Base-by-base conservation (phyloP, 768 basidiomycete genomes). In the Mycena haematopus region DNA sequence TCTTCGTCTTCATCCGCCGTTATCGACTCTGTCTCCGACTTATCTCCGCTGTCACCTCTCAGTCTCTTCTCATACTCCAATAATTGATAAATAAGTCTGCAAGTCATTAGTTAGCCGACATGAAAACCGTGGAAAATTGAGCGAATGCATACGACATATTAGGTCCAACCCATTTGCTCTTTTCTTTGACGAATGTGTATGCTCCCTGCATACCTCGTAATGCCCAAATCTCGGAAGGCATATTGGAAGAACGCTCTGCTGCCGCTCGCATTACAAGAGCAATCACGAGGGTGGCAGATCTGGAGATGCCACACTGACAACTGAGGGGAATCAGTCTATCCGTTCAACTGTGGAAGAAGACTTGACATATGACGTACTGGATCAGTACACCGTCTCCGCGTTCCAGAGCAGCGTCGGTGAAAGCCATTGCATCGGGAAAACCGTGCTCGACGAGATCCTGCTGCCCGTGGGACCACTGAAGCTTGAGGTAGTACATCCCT, bases 211-310 rank as follows among this genome's bases (percentile, higher is more conserved):
- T 94, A 54, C 93, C 92, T 65, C 87, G 87, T 64, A 94, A 79
- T 10, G 85, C 83, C 87, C 88, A 90, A 7, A 93, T 85, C 65
- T 92, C 86, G 42, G 89, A 82, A 15, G 90, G 87, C 24, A 91
- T 91, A 44, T 78, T 79, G 15, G 89, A 79, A 14, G 85, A 85
- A 64, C 81, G 82, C 47, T 85, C 80, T 50, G 89, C 87, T 29
- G 94, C 92, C n/a, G 93, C 92, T 54, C 93, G 87, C 94, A 96
- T 96, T 65, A 95, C 92, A 59, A 95, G 83, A 38, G 94, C 95
- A 64, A 96, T 96, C 52, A 91, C 86, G 72, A 96, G 77, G 2
- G 95, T 96, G 19, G 95, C 95, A 10, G 92, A 94, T 66, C 95
- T 85, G 22, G 94, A 95, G 35, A 96, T 90, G 68, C 95, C 95